Conservation (phyloP, 73 alveolate genomes). For the Breviolum minutum region DNA sequence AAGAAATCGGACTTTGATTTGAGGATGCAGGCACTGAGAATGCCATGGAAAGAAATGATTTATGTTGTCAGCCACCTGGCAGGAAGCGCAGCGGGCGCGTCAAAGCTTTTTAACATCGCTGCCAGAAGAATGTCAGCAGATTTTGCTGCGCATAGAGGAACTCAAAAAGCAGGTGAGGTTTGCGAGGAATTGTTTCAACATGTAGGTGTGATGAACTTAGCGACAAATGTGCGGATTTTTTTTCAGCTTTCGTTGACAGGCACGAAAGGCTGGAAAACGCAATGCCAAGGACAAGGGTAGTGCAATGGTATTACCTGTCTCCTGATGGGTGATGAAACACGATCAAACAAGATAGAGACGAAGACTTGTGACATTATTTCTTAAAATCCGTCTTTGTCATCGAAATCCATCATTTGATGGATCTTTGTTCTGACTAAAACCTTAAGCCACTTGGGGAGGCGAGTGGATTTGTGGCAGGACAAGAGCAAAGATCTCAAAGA, state of each 20-base stretch:
- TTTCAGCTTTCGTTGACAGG: background rate
- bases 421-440: no score
- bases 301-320: background rate
- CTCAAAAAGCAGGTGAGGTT: conserved; percentile 55
- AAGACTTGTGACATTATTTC: no score
- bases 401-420: no score
- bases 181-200: background rate
- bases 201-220: background rate
- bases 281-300: background rate
- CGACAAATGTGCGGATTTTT: background rate
- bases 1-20: background rate
- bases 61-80: background rate
- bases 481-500: background rate
- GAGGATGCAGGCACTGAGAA: no score
- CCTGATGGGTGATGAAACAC: no score
- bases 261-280: conserved; percentile 2
- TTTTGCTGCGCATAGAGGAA: conserved; percentile 46
- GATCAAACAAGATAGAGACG: no score
- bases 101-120: background rate
- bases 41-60: no score
- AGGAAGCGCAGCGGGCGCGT: conserved; percentile 69
- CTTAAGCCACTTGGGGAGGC: no score
- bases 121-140: conserved; percentile 69
- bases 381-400: no score
- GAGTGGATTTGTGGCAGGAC: background rate